Evolutionary conservation across 352 stramenopile species (phyloP).

Genomic region (Phytophthora kernoviae): DNA sequence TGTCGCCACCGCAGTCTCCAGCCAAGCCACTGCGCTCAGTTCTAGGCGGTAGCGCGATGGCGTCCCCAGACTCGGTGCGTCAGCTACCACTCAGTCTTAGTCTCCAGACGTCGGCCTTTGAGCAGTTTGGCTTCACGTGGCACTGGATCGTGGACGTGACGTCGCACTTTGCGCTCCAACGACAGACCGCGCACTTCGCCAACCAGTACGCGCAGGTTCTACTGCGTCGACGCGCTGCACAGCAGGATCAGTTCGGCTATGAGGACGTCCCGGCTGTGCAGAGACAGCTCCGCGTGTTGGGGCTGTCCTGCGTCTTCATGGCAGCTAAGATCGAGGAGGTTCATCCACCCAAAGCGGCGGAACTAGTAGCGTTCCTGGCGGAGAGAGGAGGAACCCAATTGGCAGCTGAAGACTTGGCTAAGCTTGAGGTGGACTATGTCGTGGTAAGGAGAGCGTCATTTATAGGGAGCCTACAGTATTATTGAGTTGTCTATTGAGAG

Average conservation of each 20-base stretch:
- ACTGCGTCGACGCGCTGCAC: slow-evolving; percentile 56
- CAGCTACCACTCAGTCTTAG: slow-evolving; percentile 44
- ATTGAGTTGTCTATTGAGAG: background rate
- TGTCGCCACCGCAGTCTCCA: slow-evolving; percentile 33
- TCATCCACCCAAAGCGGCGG: slow-evolving; percentile 71
- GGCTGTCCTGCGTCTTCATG: slow-evolving; percentile 76
- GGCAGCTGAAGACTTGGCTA: slow-evolving; percentile 58
- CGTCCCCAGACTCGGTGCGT: slow-evolving; percentile 61
- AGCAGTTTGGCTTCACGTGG: slow-evolving; percentile 84
- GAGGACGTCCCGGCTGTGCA: slow-evolving; percentile 61
- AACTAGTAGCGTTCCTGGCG: slow-evolving; percentile 67
- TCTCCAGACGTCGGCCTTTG: slow-evolving; percentile 40
- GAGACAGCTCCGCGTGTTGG: slow-evolving; percentile 63
- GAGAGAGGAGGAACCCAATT: slow-evolving; percentile 50
- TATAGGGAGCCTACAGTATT: background rate
- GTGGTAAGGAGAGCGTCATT: slow-evolving; percentile 41
- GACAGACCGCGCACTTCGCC: slow-evolving; percentile 78
- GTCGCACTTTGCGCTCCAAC: slow-evolving; percentile 77
- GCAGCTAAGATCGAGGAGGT: slow-evolving; percentile 88
- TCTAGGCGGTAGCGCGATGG: slow-evolving; percentile 4
- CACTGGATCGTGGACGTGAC: slow-evolving; percentile 70
- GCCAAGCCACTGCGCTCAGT: slow-evolving; percentile 17
- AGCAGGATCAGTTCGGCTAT: slow-evolving; percentile 47
- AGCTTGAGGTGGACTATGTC: slow-evolving; percentile 65
- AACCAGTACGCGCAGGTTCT: slow-evolving; percentile 81